Evolutionary conservation across 164 flowering plant species (phyloP), one percentile per base, ranked within the genome.

Genomic region (Protea cynaroides): DNA sequence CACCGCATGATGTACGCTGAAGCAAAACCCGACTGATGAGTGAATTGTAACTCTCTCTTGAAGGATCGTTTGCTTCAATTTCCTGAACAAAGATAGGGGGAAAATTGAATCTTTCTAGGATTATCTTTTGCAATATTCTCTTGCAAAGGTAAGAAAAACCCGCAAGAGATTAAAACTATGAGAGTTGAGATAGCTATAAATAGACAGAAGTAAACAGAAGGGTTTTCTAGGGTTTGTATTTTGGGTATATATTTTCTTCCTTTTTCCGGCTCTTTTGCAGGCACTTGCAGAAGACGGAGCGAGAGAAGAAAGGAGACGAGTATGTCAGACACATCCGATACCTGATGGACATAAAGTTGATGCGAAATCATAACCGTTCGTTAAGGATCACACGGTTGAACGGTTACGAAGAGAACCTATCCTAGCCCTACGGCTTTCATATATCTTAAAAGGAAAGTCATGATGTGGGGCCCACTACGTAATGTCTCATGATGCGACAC

Each of bases 281-380:
- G 23, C 46, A 3, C 49, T 24, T 25, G 24, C 54, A 18, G 71
- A 29, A 55, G 65, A 54, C 34, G 19, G 66, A 43, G 68, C 54
- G 61, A 6, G 7, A 36, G 60, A 29, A 46, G 68, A 29, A 63
- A 40, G 73, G 40, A 53, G 40, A 53, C 24, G 25, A 3, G 71
- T 34, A 37, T 36, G 58, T 36, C 56, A 56, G 58, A 22, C 67
- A 63, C 50, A 29, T 18, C 50, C 34, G 67, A 23, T 47, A 17
- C 47, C 3, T 13, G 52, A 58, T 36, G 67, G 67, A 63, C 63
- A 50, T 56, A 25, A 63, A 52, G 62, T 63, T 56, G 67, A 58
- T 25, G 67, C 63, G 51, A 12, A 8, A 12, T 51, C 9, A 7
- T 1, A 0, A 21, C 67, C 67, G 72, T 58, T n/a, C 8, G 63